These are phyloP conservation scores for Infundibulicybe gibba DNA, from an alignment of 768 basidiomycete genomes.

Conservation along the genomic window DNA sequence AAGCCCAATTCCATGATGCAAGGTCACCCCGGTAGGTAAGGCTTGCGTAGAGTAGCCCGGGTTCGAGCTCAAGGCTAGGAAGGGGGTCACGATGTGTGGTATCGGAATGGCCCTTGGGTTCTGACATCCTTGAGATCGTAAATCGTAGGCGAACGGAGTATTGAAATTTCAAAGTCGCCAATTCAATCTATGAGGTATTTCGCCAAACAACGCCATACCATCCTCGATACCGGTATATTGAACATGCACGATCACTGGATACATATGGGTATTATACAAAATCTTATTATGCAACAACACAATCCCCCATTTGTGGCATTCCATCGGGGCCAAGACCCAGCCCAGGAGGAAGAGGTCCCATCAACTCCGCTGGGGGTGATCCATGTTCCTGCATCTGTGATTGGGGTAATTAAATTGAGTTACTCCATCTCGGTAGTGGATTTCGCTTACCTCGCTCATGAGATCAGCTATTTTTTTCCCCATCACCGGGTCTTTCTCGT, in stretches of 20 bases:
- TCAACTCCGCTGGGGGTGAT: constrained; percentile 77
- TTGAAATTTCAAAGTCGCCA: too few species aligned
- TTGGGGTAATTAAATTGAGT: background rate
- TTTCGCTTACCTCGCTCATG: constrained; percentile 66
- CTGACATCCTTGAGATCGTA: background rate
- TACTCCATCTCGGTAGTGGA: background rate
- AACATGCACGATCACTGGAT: too few species aligned
- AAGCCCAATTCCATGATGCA: constrained; percentile 48
- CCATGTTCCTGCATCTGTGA: constrained; percentile 77
- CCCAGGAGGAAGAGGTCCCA: constrained; percentile 82
- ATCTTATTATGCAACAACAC: too few species aligned
- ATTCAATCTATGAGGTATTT: too few species aligned
- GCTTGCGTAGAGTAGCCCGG: constrained; percentile 38
- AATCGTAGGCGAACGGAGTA: too few species aligned
- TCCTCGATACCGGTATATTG: too few species aligned
- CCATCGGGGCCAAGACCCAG: constrained; percentile 16
- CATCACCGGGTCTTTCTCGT: constrained; percentile 47
- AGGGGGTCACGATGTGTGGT: background rate
- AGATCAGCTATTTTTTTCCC: constrained; percentile 53
- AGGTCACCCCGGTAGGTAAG: constrained; percentile 43
- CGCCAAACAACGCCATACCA: too few species aligned
- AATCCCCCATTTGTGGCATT: too few species aligned
- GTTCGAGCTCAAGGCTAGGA: constrained; percentile 27
- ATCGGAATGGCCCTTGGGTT: background rate
- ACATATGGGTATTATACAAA: too few species aligned